Base-by-base conservation (phyloP, 371 early-diverging fungal genomes). In the Apophysomyces trapeziformis region DNA sequence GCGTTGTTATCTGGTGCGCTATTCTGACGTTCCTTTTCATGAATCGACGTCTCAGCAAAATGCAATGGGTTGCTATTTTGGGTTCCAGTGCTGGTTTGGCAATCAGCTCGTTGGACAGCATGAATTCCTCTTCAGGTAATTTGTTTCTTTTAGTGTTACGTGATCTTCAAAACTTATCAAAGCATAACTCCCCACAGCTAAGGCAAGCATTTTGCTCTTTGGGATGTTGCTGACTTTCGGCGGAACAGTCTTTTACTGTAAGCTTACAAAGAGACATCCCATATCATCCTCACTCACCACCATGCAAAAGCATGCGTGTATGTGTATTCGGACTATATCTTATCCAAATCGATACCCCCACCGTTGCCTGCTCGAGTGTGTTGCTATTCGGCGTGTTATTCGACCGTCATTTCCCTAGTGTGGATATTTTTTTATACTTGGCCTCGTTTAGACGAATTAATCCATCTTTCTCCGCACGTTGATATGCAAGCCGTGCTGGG, bases 1-100 rank as follows among this genome's bases (percentile, higher is more conserved):
- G 85, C 35, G 86, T 93, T 8, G 89, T 93, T 7, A 90, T 90
- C 39, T 91, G 91, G 85, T 90, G 91, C 46, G 92, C 93, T n/a
- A 77, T 93, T 61, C 72, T 90, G 18, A 85, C 86, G 0, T 84
- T 84, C 46, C 67, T 87, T 35, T 83, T 90, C 46, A 82, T 93
- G 76, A 71, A 78, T 2, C 71, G 89, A 50, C 74, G 64, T 18
- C 67, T 93, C n/a, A 80, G 82, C 4, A 68, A 61, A 14, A 47
- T 82, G 9, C 91, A 91, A 68, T 92, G 91, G 89, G 35, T 83
- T 35, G 83, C 89, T 39, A 88, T 93, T 56, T 61, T 89, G 39
- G 85, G 88, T 26, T 89, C 89, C 35, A 88, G 86, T 45, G 64
- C 86, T 37, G 93, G 93, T 5, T 67, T 92, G 58, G 89, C 89